phyloP scores from a whole-genome alignment of 2,329 filamentous ascomycete genomes.

The Xenoacremonium recifei region DNA sequence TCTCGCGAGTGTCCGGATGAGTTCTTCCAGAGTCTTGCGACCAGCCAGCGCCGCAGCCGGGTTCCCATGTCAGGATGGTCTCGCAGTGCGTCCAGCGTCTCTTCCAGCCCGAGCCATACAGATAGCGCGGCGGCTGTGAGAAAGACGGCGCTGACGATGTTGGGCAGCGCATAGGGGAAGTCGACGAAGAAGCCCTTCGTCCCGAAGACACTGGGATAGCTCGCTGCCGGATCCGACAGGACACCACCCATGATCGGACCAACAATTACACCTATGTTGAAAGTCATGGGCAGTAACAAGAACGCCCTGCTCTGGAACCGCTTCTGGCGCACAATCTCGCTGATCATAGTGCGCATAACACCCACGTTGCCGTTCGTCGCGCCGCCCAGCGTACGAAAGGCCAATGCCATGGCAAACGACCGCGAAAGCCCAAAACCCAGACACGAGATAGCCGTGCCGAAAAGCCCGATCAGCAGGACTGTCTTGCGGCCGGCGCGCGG shows the following conservation, averaged over 20 bases:
- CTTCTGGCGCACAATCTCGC: constrained; percentile 66
- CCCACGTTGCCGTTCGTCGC: constrained; percentile 72
- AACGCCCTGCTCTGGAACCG: constrained; percentile 69
- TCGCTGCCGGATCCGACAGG: constrained; percentile 63
- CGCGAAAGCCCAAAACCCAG: constrained; percentile 64
- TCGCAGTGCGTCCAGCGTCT: constrained; percentile 48
- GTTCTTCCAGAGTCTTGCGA: constrained; percentile 7
- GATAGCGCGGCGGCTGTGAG: constrained; percentile 41
- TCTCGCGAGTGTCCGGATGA: constrained; percentile 2
- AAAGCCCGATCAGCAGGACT: constrained; percentile 73
- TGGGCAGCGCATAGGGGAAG: constrained; percentile 55
- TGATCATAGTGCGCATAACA: constrained; percentile 74
- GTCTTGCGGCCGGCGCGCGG: constrained; percentile 69
- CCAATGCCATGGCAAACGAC: constrained; percentile 67
- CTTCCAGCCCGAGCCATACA: constrained; percentile 51
- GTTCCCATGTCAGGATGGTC: constrained; percentile 42
- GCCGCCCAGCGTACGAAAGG: constrained; percentile 68
- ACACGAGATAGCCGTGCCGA: constrained; percentile 54
- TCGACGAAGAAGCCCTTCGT: constrained; percentile 42
- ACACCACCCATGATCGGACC: constrained; percentile 69
- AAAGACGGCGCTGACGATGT: constrained; percentile 50
- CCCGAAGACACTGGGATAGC: constrained; percentile 54
- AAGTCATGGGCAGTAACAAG: constrained; percentile 71
- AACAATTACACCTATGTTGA: constrained; percentile 71
- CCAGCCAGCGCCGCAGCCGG: constrained; percentile 33